Evolutionary conservation across 1,139 yeast species (phyloP).

Genomic region (Spathaspora sp.): DNA sequence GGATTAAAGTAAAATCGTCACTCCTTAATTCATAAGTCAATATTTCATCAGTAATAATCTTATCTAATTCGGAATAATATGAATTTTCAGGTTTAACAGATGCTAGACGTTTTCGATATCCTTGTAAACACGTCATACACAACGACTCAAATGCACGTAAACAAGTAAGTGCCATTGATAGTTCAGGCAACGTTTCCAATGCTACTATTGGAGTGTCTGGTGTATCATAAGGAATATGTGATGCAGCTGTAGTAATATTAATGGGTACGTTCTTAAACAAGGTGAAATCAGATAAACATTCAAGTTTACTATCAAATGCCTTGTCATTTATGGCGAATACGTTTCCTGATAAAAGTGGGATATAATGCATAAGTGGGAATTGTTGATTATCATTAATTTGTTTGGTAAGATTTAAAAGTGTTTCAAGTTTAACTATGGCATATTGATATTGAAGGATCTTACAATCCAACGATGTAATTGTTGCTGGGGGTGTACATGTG

Average conservation of each 20-base stretch:
- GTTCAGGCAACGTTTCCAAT: slow-evolving; percentile 30
- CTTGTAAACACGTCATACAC: slow-evolving; percentile 40
- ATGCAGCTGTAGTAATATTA: slow-evolving; percentile 33
- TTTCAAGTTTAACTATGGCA: slow-evolving; percentile 33
- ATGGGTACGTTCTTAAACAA: slow-evolving; percentile 32
- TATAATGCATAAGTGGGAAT: slow-evolving; percentile 36
- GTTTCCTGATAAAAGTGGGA: slow-evolving; percentile 42
- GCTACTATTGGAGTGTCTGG: slow-evolving; percentile 32
- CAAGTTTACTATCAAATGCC: slow-evolving; percentile 44
- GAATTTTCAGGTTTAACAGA: slow-evolving; percentile 36
- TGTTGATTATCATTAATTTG: slow-evolving; percentile 4
- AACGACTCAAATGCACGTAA: slow-evolving; percentile 37
- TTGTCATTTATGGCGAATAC: slow-evolving; percentile 50
- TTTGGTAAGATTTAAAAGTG: slow-evolving; percentile 15
- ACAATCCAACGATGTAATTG: slow-evolving; percentile 15
- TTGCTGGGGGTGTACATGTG: slow-evolving; percentile 5
- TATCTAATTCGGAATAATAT: slow-evolving; percentile 5
- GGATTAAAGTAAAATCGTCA: slow-evolving; percentile 21
- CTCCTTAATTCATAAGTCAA: slow-evolving; percentile 6
- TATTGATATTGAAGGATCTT: slow-evolving; percentile 40
- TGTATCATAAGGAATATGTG: slow-evolving; percentile 43
- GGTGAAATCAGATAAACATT: slow-evolving; percentile 40
- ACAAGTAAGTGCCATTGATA: slow-evolving; percentile 31
- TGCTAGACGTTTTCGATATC: slow-evolving; percentile 48
- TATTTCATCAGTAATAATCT: slow-evolving; percentile 9